These are phyloP conservation scores for Prunus campanulata DNA, from an alignment of 306 rosid genomes.

Conservation along the genomic window DNA sequence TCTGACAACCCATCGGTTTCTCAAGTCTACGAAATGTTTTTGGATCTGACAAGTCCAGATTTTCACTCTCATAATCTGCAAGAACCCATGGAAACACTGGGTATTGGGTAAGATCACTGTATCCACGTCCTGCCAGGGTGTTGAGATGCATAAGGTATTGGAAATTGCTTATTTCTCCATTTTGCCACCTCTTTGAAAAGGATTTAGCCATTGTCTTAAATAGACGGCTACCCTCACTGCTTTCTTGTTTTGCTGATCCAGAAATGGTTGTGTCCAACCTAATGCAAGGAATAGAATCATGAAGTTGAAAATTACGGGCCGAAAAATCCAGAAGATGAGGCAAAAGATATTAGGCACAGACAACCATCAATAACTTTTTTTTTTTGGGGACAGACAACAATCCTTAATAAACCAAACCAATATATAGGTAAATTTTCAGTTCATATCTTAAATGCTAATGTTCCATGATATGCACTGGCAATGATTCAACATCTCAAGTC, in stretches of 20 bases:
- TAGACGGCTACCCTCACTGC: conserved; percentile 90
- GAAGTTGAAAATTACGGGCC: conserved; percentile 9
- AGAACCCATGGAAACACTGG: conserved; percentile 99
- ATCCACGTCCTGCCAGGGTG: conserved; percentile 99
- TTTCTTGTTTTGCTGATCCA: conserved; percentile 91
- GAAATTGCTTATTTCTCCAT: conserved; percentile 97
- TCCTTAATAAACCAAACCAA: neutral
- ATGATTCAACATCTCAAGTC: neutral
- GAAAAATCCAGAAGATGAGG: conserved; percentile 1
- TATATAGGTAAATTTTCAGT: neutral
- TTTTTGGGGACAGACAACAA: too few relatives aligned
- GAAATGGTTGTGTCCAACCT: conserved; percentile 99
- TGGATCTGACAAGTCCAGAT: conserved; percentile 68
- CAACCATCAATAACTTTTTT: neutral
- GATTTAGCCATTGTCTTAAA: conserved; percentile 92
- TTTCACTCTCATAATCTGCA: conserved; percentile 92
- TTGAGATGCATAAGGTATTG: conserved; percentile 99
- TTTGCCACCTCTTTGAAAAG: conserved; percentile 98
- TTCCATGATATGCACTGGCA: neutral
- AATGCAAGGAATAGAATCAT: conserved; percentile 24
- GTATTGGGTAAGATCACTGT: conserved; percentile 98
- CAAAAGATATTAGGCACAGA: conserved; percentile 7
- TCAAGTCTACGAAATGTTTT: conserved; percentile 83
- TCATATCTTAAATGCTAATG: neutral
- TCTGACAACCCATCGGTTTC: conserved; percentile 99